Conservation (phyloP, 169 alveolate genomes). For the Eimeria sp. region DNA sequence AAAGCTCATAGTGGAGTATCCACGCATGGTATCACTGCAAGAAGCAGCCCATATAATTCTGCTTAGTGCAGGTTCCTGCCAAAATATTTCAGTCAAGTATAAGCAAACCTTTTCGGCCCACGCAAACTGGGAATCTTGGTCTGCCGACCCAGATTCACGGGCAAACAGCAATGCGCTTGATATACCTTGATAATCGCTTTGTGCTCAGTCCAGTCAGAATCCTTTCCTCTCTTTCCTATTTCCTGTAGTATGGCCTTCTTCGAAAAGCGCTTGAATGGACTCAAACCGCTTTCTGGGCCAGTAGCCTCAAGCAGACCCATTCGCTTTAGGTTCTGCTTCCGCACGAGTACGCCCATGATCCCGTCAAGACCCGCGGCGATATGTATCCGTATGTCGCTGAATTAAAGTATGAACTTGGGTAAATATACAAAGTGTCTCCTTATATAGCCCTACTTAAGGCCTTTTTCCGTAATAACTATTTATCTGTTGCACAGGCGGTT, state of each 20-base stretch:
- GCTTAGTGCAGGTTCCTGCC: not conserved
- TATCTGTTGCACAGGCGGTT: not conserved
- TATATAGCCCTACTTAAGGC: not conserved
- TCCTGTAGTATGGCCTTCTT: slow-evolving; percentile 57
- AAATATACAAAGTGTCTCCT: not conserved
- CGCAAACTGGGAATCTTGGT: too few species aligned
- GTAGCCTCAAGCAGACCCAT: slow-evolving; percentile 52
- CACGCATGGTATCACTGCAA: not conserved
- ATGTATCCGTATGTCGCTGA: slow-evolving; percentile 55
- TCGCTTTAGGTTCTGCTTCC: slow-evolving; percentile 40
- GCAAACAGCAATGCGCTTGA: not conserved
- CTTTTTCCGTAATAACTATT: not conserved
- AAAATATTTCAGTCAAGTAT: not conserved
- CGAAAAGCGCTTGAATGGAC: slow-evolving; percentile 39
- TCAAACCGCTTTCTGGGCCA: not conserved
- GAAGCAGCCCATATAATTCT: not conserved
- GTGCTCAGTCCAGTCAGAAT: slow-evolving; percentile 80
- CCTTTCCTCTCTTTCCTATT: slow-evolving; percentile 65
- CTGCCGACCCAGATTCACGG: not conserved
- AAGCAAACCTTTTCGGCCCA: not conserved
- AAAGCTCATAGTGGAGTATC: not conserved
- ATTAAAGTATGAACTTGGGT: not conserved
- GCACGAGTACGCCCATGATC: slow-evolving; percentile 43
- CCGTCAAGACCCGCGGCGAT: slow-evolving; percentile 58
- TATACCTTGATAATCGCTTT: slow-evolving; percentile 59